A percentile compares a stretch with the other conserved stretches of the same genome.
Evolutionary conservation across 2,329 filamentous ascomycete genomes (phyloP).

Genomic region (Aspergillus sergii): DNA sequence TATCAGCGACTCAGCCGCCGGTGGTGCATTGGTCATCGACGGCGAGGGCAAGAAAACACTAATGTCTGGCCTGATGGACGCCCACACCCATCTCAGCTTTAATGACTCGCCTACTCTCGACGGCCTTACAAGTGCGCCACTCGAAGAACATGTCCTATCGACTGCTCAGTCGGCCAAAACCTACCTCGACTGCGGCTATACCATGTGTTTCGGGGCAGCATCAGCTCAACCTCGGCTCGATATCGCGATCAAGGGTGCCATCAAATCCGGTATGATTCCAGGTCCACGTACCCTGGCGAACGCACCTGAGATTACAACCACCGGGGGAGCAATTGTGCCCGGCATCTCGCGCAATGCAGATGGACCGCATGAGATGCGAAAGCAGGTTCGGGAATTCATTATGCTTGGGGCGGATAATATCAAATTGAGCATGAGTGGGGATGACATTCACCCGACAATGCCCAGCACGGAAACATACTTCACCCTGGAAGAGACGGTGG

Average conservation of each 20-base stretch:
- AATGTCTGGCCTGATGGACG: background rate
- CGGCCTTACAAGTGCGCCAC: background rate
- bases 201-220: conserved; percentile 17
- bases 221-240: conserved; percentile 13
- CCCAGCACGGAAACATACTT: background rate
- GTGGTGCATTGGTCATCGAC: background rate
- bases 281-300: background rate
- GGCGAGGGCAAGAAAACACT: background rate
- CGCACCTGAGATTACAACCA: background rate
- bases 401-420: background rate
- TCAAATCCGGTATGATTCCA: background rate
- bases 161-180: conserved; percentile 10
- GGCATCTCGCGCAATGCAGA: background rate
- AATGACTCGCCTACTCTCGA: background rate
- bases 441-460: background rate
- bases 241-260: conserved; percentile 8
- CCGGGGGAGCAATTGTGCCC: background rate
- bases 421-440: background rate
- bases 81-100: background rate
- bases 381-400: background rate
- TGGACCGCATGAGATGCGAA: background rate
- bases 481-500: background rate
- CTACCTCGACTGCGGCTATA: conserved; percentile 15
- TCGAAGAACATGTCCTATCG: conserved; percentile 12
- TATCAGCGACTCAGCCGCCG: background rate